Evolutionary conservation across 768 basidiomycete species (phyloP).

Genomic region (Stropharia rugosoannulata): DNA sequence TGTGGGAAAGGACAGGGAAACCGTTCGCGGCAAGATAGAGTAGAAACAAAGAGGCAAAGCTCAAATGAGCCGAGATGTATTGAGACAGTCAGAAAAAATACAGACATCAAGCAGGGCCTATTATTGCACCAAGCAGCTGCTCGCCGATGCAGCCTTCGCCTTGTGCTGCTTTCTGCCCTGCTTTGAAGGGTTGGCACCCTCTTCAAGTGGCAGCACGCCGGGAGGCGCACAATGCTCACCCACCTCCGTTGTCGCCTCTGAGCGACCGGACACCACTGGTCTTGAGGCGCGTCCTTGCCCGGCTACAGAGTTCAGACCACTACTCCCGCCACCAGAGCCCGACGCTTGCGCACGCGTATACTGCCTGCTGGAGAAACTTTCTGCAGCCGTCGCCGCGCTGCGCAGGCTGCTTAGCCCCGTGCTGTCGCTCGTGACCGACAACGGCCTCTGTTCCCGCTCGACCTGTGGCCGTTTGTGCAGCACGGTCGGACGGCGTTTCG

Average conservation of each 20-base stretch:
- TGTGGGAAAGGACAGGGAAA: background rate
- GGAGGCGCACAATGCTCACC: conserved; percentile 22
- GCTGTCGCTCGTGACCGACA: conserved; percentile 59
- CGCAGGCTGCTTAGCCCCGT: conserved; percentile 59
- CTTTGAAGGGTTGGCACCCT: background rate
- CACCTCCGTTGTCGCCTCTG: conserved; percentile 4
- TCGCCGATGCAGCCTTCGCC: conserved; percentile 35
- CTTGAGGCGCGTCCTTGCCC: conserved; percentile 6
- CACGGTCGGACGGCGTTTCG: conserved; percentile 14
- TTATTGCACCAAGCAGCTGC: conserved; percentile 50
- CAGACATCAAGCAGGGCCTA: conserved; percentile 3
- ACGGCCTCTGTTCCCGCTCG: conserved; percentile 45
- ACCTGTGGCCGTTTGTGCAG: conserved; percentile 23
- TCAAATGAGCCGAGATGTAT: conserved; percentile 3
- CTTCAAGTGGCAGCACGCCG: conserved; percentile 33
- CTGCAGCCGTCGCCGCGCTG: conserved; percentile 52
- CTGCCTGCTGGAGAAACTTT: conserved; percentile 36
- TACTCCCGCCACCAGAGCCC: conserved; percentile 12
- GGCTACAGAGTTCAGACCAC: background rate
- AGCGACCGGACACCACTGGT: background rate
- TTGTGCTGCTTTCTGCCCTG: conserved; percentile 36
- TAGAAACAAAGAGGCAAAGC: conserved; percentile 5
- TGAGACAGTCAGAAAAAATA: conserved; percentile 9
- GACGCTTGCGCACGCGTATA: conserved; percentile 22
- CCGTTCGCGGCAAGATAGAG: background rate